phyloP scores from a whole-genome alignment of 2,329 filamentous ascomycete species.

The Drechslera avenae region DNA sequence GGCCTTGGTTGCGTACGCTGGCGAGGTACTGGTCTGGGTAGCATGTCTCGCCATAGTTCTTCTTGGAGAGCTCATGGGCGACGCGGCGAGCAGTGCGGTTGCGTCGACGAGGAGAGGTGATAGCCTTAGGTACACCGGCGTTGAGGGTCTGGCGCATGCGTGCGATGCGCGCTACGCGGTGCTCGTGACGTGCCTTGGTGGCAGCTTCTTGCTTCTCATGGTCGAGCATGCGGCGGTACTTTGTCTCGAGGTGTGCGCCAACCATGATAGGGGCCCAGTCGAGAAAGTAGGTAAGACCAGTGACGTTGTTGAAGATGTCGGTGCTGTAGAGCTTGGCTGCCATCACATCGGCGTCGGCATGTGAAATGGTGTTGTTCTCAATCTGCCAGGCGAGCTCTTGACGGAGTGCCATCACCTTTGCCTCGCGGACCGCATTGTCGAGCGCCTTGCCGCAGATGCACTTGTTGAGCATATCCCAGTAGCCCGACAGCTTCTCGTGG shows the following conservation, averaged over 20 bases:
- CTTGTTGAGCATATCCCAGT: conserved; percentile 37
- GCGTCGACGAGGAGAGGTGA: not conserved
- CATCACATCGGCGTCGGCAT: conserved; percentile 18
- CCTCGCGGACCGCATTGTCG: conserved; percentile 31
- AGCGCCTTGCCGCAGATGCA: conserved; percentile 29
- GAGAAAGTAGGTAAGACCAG: conserved; percentile 29
- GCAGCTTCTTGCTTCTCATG: conserved; percentile 26
- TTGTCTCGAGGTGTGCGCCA: conserved; percentile 30
- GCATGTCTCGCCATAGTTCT: not conserved
- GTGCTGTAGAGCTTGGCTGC: conserved; percentile 24
- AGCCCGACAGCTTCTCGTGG: conserved; percentile 19
- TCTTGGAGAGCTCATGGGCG: not conserved
- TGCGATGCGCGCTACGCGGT: conserved; percentile 9
- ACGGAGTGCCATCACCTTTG: conserved; percentile 23
- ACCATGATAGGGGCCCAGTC: conserved; percentile 36
- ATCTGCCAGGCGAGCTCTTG: conserved; percentile 22
- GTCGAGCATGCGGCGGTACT: conserved; percentile 31
- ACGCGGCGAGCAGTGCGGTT: not conserved
- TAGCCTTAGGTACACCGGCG: no score
- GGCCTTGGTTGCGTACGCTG: no score
- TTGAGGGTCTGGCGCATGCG: not conserved
- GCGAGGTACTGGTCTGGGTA: no score
- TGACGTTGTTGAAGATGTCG: conserved; percentile 13
- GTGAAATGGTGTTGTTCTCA: conserved; percentile 14
- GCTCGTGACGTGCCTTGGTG: conserved; percentile 7